Percentiles rank a stretch among this genome's conserved stretches.
Conservation (phyloP, 192 early-diverging fungal genomes). For the Coemansia umbellata region DNA sequence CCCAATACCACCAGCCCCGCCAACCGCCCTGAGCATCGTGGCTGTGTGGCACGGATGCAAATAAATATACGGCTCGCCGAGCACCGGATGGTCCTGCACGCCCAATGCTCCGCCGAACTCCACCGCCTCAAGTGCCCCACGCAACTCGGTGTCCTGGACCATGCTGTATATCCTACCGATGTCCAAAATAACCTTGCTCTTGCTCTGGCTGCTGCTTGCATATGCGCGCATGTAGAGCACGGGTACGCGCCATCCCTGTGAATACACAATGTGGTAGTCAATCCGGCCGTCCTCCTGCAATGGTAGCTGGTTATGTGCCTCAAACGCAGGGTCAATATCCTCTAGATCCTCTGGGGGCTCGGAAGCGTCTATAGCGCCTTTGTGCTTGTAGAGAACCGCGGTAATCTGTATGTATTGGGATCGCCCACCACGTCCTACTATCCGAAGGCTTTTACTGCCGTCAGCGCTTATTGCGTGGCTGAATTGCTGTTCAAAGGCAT, state of each 20-base stretch:
- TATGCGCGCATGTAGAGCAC: constrained; percentile 27
- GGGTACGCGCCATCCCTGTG: constrained; percentile 38
- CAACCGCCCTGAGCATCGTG: constrained; percentile 24
- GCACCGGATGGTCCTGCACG: constrained; percentile 38
- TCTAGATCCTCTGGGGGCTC: neutral
- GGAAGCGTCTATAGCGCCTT: neutral
- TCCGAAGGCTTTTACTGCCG: neutral
- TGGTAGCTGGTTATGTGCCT: neutral
- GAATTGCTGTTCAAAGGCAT: constrained; percentile 10
- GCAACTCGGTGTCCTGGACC: constrained; percentile 14
- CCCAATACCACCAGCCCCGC: constrained; percentile 2
- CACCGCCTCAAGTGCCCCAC: constrained; percentile 25
- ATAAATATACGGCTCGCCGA: constrained; percentile 31
- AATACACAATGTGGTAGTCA: constrained; percentile 41
- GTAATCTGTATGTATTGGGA: constrained; percentile 5
- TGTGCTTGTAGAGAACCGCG: neutral
- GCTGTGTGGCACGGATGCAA: constrained; percentile 51
- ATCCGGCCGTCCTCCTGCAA: neutral
- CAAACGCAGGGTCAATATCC: neutral
- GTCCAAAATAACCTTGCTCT: constrained; percentile 9
- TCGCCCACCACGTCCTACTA: neutral
- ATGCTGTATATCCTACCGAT: constrained; percentile 3
- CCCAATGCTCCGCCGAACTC: constrained; percentile 51
- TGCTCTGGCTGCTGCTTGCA: too few species aligned
- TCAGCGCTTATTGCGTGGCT: neutral